Percentiles rank a stretch among this genome's conserved stretches.
Conservation (phyloP, 108 stramenopile genomes). For the Stephanodiscus triporus region DNA sequence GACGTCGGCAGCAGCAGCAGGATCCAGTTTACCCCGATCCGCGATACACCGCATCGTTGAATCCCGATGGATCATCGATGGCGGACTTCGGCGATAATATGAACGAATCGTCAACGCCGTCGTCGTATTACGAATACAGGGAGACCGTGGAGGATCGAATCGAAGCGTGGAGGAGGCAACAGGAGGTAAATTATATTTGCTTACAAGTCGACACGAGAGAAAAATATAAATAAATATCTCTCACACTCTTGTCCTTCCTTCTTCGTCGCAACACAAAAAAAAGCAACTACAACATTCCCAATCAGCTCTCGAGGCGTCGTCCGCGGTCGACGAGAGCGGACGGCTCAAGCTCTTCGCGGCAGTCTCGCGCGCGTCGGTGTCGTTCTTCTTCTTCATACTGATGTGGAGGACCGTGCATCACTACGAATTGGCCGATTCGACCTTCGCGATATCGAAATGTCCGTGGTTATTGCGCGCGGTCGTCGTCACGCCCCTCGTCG, state of each 20-base stretch:
- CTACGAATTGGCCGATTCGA: conserved; percentile 78
- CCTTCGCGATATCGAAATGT: conserved; percentile 32
- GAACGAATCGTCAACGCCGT: no score
- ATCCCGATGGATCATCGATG: no score
- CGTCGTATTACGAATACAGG: conserved; percentile 38
- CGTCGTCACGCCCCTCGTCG: conserved; percentile 52
- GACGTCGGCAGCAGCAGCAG: no score
- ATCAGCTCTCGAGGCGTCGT: conserved; percentile 36
- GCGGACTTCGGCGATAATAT: background rate
- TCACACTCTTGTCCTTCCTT: no score
- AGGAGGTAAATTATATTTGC: conserved; percentile 52
- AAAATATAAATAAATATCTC: no score
- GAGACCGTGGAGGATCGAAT: conserved; percentile 84
- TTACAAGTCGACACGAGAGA: no score
- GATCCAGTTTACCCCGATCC: no score
- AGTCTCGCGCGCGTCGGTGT: conserved; percentile 73
- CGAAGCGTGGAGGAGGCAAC: conserved; percentile 68
- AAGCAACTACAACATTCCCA: conserved; percentile 37
- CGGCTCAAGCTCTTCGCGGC: conserved; percentile 75
- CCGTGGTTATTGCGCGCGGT: conserved; percentile 43
- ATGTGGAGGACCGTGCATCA: conserved; percentile 87
- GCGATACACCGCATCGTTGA: no score
- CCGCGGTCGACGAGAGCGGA: conserved; percentile 67
- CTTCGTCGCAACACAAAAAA: no score
- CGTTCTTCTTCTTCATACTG: conserved; percentile 80